phyloP scores from a whole-genome alignment of 805 yeast species.

The Candida oleophila region DNA sequence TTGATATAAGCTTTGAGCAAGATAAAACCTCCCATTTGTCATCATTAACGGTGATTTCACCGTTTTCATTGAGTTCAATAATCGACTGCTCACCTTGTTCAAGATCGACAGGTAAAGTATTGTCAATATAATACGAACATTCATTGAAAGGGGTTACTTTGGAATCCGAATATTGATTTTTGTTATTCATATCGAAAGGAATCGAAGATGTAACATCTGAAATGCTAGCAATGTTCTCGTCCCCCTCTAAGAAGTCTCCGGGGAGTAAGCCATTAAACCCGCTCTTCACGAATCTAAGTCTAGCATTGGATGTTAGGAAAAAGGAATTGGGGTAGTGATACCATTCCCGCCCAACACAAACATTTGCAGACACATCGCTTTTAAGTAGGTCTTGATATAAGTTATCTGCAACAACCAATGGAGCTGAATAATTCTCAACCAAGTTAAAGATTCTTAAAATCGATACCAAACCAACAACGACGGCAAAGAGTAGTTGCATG shows the following conservation, averaged over 20 bases:
- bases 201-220: slow-evolving; percentile 38
- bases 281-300: slow-evolving; percentile 67
- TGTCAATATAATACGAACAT: slow-evolving; percentile 76
- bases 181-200: slow-evolving; percentile 74
- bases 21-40: slow-evolving; percentile 47
- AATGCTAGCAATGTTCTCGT: slow-evolving; percentile 7
- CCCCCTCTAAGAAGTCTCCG: slow-evolving; percentile 68
- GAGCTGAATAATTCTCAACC: slow-evolving; percentile 69
- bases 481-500: slow-evolving; percentile 15
- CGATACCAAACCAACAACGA: slow-evolving; percentile 34
- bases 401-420: slow-evolving; percentile 56
- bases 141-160: slow-evolving; percentile 47
- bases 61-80: slow-evolving; percentile 9
- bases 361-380: slow-evolving; percentile 31
- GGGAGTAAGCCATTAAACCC: slow-evolving; percentile 89
- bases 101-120: slow-evolving; percentile 45
- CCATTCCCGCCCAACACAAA: slow-evolving; percentile 96
- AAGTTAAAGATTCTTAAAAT: slow-evolving; percentile 58
- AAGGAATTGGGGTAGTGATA: slow-evolving; percentile 88
- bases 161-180: slow-evolving; percentile 61
- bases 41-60: slow-evolving; percentile 15
- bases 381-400: slow-evolving; percentile 28
- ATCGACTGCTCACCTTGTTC: slow-evolving; percentile 42
- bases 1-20: slow-evolving; percentile 54
- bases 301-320: slow-evolving; percentile 61